A percentile compares a stretch with the other conserved stretches of the same genome.
Conservation (phyloP, 2,329 filamentous ascomycete species). For the Sclerotinia sclerotiorum region DNA sequence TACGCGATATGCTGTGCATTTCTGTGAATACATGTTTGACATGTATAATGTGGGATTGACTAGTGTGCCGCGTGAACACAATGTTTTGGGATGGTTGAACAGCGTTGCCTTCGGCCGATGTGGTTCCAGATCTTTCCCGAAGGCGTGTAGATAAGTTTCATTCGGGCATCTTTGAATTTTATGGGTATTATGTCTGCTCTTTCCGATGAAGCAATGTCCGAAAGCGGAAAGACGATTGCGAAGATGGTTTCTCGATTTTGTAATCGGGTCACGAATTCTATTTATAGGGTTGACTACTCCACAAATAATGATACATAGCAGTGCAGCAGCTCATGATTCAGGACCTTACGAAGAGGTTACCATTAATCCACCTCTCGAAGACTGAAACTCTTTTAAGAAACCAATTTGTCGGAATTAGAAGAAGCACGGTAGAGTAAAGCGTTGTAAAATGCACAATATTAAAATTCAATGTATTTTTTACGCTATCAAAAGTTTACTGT, state of each 20-base stretch:
- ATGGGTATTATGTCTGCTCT: neutral
- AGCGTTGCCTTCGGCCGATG: neutral
- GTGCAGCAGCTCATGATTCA: neutral
- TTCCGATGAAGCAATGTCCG: neutral
- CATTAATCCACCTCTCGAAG: neutral
- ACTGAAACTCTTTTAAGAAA: neutral
- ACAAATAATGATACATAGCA: neutral
- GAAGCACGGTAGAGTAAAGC: neutral
- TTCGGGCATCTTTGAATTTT: neutral
- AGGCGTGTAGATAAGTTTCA: neutral
- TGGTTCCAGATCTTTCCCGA: neutral
- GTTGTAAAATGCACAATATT: neutral
- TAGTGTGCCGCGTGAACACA: neutral
- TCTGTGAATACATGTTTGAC: neutral
- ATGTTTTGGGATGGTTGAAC: too few relatives aligned
- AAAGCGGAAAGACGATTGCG: too few relatives aligned
- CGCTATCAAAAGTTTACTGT: too few relatives aligned
- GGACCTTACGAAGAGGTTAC: constrained; percentile 2
- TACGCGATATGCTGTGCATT: neutral
- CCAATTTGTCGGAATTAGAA: neutral
- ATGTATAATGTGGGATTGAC: too few relatives aligned
- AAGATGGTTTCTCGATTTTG: neutral
- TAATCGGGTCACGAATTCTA: neutral
- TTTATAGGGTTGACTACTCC: too few relatives aligned
- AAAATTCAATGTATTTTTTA: too few relatives aligned